Percentiles rank a stretch among this genome's conserved stretches.
These are phyloP conservation scores for Pseudogymnoascus sp. DNA, from an alignment of 2,329 filamentous ascomycete genomes.

Conservation along the genomic window DNA sequence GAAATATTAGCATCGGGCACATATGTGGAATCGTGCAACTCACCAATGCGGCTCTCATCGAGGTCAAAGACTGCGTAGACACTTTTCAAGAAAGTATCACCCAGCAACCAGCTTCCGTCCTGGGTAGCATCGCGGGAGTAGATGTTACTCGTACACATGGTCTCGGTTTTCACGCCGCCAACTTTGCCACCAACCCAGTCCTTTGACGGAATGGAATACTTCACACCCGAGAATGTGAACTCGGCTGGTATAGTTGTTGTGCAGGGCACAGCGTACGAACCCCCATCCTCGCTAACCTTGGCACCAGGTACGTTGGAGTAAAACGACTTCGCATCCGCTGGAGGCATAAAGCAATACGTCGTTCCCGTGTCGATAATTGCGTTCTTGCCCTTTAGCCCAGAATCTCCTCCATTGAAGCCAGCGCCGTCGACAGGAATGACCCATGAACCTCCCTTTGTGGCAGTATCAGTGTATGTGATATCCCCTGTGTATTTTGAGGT, in stretches of 20 bases:
- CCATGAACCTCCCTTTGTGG: conserved; percentile 54
- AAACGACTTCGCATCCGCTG: conserved; percentile 55
- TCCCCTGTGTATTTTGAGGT: conserved; percentile 56
- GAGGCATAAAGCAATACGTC: conserved; percentile 66
- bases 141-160: conserved; percentile 60
- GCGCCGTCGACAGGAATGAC: conserved; percentile 61
- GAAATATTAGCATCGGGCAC: conserved; percentile 10
- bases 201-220: conserved; percentile 56
- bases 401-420: conserved; percentile 49
- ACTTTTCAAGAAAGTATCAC: conserved; percentile 81
- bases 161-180: conserved; percentile 21
- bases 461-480: conserved; percentile 55
- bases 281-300: conserved; percentile 43
- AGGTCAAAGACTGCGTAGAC: conserved; percentile 81
- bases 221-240: conserved; percentile 59
- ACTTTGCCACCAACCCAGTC: conserved; percentile 56
- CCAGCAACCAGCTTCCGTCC: conserved; percentile 62
- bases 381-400: conserved; percentile 35
- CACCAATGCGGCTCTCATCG: conserved; percentile 57
- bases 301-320: conserved; percentile 57
- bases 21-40: conserved; percentile 19
- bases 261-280: conserved; percentile 67
- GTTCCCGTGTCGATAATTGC: conserved; percentile 82
- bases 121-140: conserved; percentile 62
- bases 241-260: conserved; percentile 51